Conservation (phyloP, 371 early-diverging fungal genomes). For the Mortierella polycephala region DNA sequence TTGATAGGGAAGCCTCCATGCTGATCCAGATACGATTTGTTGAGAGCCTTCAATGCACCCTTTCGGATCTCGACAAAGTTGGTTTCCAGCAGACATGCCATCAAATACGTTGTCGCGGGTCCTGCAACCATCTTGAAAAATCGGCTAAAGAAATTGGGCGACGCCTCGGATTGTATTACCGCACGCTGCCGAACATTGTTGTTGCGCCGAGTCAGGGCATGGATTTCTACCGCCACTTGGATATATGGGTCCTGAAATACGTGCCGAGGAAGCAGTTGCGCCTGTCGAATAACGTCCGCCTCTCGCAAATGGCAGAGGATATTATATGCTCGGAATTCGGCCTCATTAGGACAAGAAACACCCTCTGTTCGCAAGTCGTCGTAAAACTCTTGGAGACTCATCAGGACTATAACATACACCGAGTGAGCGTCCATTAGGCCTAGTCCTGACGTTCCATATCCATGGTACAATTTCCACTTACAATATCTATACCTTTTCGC, state of each 20-base stretch:
- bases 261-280: conserved; percentile 64
- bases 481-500: conserved; percentile 72
- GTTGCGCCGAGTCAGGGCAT: conserved; percentile 67
- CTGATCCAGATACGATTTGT: conserved; percentile 63
- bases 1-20: conserved; percentile 58
- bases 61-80: conserved; percentile 80
- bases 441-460: neutral
- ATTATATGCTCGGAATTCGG: conserved; percentile 91
- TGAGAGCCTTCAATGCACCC: conserved; percentile 81
- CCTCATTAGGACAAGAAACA: conserved; percentile 75
- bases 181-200: conserved; percentile 59
- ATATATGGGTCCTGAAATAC: conserved; percentile 70
- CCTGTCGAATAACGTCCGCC: conserved; percentile 71
- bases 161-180: conserved; percentile 64
- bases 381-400: conserved; percentile 87
- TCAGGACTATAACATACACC: conserved; percentile 63
- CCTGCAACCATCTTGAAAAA: conserved; percentile 77
- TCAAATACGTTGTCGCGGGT: conserved; percentile 69
- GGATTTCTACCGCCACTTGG: conserved; percentile 75
- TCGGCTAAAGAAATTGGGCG: conserved; percentile 69
- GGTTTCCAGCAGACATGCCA: conserved; percentile 81
- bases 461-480: neutral
- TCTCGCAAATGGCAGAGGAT: conserved; percentile 79
- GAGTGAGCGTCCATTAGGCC: neutral
- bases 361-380: conserved; percentile 73